phyloP scores from a whole-genome alignment of 768 basidiomycete genomes.

The Hebeloma cylindrosporum region DNA sequence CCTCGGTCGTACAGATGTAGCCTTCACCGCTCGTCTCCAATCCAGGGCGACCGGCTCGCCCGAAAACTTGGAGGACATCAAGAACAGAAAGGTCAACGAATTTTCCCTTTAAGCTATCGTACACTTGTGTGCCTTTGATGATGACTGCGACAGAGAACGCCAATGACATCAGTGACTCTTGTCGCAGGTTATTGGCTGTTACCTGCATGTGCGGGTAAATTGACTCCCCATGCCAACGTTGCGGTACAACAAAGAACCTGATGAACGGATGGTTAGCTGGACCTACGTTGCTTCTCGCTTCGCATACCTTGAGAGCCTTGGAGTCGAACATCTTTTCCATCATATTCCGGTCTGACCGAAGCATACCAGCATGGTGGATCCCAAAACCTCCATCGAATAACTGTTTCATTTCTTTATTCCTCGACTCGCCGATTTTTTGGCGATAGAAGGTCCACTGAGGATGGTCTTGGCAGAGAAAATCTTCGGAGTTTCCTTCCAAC shows the following conservation, averaged over 20 bases:
- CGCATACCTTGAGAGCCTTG: slow-evolving; percentile 82
- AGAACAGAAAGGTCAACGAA: slow-evolving; percentile 93
- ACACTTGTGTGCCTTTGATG: slow-evolving; percentile 97
- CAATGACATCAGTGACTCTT: slow-evolving; percentile 4
- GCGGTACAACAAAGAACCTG: slow-evolving; percentile 98
- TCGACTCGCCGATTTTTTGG: slow-evolving; percentile 72
- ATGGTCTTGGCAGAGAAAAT: slow-evolving; percentile 82
- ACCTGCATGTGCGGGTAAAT: slow-evolving; percentile 97
- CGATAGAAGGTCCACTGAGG: slow-evolving; percentile 78
- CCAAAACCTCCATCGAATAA: slow-evolving; percentile 92
- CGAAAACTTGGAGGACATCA: slow-evolving; percentile 97
- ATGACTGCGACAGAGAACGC: slow-evolving; percentile 52
- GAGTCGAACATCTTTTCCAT: slow-evolving; percentile 94
- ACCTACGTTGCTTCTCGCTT: background rate
- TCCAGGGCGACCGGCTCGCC: slow-evolving; percentile 88
- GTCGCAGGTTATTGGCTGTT: slow-evolving; percentile 8
- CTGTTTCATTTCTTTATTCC: slow-evolving; percentile 96
- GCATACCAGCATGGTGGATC: slow-evolving; percentile 98
- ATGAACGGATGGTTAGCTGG: background rate
- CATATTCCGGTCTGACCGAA: slow-evolving; percentile 90
- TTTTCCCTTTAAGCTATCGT: slow-evolving; percentile 85
- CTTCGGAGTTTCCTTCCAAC: slow-evolving; percentile 66
- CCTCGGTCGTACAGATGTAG: slow-evolving; percentile 93
- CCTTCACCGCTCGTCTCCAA: slow-evolving; percentile 93
- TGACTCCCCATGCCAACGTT: slow-evolving; percentile 99